Percentiles rank a stretch among this genome's conserved stretches.
Conservation (phyloP, 192 early-diverging fungal genomes). For the Anaeromyces robustus region DNA sequence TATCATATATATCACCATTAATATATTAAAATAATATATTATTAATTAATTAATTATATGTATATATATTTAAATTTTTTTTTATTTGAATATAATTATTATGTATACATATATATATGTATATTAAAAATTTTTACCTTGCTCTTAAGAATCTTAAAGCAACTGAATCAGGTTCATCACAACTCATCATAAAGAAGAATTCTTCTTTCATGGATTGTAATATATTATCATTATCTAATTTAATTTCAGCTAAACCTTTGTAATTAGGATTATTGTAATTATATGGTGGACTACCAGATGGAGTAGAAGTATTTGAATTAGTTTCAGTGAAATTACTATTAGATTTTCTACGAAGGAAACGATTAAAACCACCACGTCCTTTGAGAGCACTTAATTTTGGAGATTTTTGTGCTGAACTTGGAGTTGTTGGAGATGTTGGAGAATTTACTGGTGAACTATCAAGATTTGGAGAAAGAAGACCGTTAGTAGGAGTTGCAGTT, state of each 20-base stretch:
- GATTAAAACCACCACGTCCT: background rate
- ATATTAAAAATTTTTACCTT: constrained; percentile 3
- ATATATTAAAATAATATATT: no score
- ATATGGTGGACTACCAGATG: background rate
- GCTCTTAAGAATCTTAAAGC: constrained; percentile 69
- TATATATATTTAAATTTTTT: no score
- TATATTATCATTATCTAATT: background rate
- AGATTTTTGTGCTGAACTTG: background rate
- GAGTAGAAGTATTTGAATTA: background rate
- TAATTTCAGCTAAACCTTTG: background rate
- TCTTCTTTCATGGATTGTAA: constrained; percentile 20
- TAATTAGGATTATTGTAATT: background rate
- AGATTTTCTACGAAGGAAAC: background rate
- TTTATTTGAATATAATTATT: no score
- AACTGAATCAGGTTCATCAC: constrained; percentile 57
- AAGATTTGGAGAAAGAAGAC: background rate
- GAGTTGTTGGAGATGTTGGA: background rate
- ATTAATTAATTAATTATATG: no score
- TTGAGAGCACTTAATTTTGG: background rate
- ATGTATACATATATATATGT: no score
- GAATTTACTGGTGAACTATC: background rate
- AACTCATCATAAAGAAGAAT: constrained; percentile 43
- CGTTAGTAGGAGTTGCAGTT: background rate
- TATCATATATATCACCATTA: no score
- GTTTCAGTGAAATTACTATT: background rate